Conservation (phyloP, 2,329 filamentous ascomycete species). For the Fusarium mangiferae region DNA sequence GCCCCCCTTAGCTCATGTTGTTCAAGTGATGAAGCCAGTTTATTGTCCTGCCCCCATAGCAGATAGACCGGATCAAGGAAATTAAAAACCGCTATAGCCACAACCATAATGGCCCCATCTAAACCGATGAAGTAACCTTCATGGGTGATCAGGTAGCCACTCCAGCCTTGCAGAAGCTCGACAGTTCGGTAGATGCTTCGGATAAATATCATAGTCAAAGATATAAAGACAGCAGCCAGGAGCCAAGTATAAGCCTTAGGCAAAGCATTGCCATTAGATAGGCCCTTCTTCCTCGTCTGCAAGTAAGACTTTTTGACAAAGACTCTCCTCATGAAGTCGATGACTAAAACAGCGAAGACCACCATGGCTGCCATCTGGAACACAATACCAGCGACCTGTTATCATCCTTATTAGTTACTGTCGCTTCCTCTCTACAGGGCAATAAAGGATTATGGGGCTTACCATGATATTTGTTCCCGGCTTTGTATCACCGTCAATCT, state of each 20-base stretch:
- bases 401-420: rapidly evolving
- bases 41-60: neutral
- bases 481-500: neutral
- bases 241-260: neutral
- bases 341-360: neutral
- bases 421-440: rapidly evolving
- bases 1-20: neutral
- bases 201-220: neutral
- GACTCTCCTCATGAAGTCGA: neutral
- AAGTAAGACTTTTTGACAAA: neutral
- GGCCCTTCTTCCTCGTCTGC: neutral
- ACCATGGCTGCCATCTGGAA: neutral
- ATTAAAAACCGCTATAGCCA: neutral
- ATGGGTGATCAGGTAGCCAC: neutral
- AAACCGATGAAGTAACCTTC: neutral
- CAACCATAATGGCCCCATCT: neutral
- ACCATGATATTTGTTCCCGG: neutral
- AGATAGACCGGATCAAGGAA: neutral
- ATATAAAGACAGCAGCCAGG: neutral
- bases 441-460: neutral
- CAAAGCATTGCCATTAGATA: neutral
- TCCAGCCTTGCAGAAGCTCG: neutral
- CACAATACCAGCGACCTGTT: neutral
- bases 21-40: neutral
- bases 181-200: neutral